phyloP scores from a whole-genome alignment of 495 filamentous ascomycete species.

The Chlorociboria aeruginascens region DNA sequence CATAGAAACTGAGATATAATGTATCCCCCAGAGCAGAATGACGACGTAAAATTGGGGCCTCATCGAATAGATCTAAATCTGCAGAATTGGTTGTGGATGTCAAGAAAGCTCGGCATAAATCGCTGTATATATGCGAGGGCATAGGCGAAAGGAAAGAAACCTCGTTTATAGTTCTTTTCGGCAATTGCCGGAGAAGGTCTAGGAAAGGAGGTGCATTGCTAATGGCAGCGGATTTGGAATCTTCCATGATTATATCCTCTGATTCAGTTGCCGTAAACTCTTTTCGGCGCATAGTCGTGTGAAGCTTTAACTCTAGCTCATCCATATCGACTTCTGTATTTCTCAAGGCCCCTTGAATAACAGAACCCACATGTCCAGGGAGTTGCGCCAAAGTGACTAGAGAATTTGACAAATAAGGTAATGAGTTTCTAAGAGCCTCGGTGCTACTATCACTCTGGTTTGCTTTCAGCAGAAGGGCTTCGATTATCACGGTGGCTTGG shows the following conservation, averaged over 20 bases:
- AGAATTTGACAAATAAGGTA: slow-evolving; percentile 49
- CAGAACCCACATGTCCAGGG: slow-evolving; percentile 37
- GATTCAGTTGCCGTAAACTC: slow-evolving; percentile 21
- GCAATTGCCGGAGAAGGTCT: slow-evolving; percentile 21
- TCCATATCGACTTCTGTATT: slow-evolving; percentile 53
- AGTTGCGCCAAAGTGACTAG: slow-evolving; percentile 49
- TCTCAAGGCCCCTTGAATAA: slow-evolving; percentile 45
- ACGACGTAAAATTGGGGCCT: slow-evolving; percentile 44
- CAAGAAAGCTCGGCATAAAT: slow-evolving; percentile 53
- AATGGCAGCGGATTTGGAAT: slow-evolving; percentile 20
- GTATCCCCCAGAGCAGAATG: slow-evolving; percentile 42
- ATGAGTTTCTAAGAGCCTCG: slow-evolving; percentile 35
- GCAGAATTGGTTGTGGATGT: slow-evolving; percentile 36
- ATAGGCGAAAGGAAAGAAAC: slow-evolving; percentile 36
- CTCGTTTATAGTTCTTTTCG: slow-evolving; percentile 23
- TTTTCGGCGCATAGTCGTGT: slow-evolving; percentile 45
- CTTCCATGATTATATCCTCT: slow-evolving; percentile 43
- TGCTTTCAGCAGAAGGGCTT: slow-evolving; percentile 46
- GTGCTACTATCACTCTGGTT: slow-evolving; percentile 36
- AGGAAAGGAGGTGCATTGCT: slow-evolving; percentile 7
- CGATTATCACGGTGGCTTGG: slow-evolving; percentile 48
- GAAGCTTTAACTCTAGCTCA: slow-evolving; percentile 57
- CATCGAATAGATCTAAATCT: slow-evolving; percentile 43
- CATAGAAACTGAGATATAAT: slow-evolving; percentile 66
- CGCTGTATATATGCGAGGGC: slow-evolving; percentile 32